Percentiles rank a stretch among this genome's conserved stretches.
phyloP scores from a whole-genome alignment of 1,284 basidiomycete genomes.

The Trichosporon inkin region DNA sequence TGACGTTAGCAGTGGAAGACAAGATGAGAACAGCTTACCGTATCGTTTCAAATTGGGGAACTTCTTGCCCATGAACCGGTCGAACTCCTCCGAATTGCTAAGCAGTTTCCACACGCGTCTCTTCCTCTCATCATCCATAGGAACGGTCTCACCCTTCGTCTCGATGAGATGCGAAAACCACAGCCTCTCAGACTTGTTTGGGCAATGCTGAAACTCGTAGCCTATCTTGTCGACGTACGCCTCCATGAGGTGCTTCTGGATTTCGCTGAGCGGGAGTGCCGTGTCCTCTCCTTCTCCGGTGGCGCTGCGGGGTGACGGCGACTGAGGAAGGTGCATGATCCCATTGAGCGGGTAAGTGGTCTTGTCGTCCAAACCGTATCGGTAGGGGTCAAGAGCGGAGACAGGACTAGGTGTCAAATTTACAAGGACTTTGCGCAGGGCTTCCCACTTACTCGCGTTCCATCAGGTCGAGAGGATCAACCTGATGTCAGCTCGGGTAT shows the following conservation, averaged over 20 bases:
- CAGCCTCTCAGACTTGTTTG: slow-evolving; percentile 39
- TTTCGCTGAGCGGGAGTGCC: slow-evolving; percentile 56
- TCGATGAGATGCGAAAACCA: slow-evolving; percentile 84
- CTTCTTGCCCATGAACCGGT: slow-evolving; percentile 52
- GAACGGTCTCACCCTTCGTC: slow-evolving; percentile 53
- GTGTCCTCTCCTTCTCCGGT: slow-evolving; percentile 61
- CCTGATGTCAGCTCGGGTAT: slow-evolving; percentile 62
- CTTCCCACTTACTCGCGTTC: slow-evolving; percentile 61
- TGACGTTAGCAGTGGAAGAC: slow-evolving; percentile 7
- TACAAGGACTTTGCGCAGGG: not conserved
- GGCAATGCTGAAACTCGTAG: slow-evolving; percentile 64
- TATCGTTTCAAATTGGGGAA: slow-evolving; percentile 46
- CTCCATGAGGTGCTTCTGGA: slow-evolving; percentile 63
- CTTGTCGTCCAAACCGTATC: slow-evolving; percentile 63
- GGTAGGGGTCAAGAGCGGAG: slow-evolving; percentile 67
- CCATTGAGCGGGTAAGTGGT: slow-evolving; percentile 66
- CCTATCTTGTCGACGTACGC: slow-evolving; percentile 78
- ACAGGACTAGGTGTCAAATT: slow-evolving; percentile 51
- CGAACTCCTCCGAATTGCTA: slow-evolving; percentile 70
- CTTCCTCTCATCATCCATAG: slow-evolving; percentile 45
- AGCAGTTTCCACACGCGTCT: slow-evolving; percentile 66
- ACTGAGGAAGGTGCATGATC: slow-evolving; percentile 52
- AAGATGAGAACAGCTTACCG: slow-evolving; percentile 20
- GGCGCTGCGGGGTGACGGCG: slow-evolving; percentile 40
- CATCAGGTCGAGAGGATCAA: slow-evolving; percentile 81